These are phyloP conservation scores for Boechera divaricarpa DNA, from an alignment of 345 rosid species.

Conservation along the genomic window DNA sequence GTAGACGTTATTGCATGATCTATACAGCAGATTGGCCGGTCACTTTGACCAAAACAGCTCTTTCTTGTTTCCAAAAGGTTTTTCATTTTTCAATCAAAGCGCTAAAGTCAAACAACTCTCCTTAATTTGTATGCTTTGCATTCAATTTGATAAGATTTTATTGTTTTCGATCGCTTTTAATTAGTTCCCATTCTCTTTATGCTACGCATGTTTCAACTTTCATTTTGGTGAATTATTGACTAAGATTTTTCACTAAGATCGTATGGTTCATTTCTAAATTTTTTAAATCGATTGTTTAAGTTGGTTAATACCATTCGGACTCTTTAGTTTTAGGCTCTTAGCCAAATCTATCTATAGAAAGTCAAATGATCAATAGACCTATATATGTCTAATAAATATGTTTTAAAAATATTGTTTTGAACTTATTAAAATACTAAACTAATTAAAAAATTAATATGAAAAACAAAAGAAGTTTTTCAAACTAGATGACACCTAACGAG, in stretches of 20 bases:
- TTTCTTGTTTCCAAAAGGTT: conserved; percentile 24
- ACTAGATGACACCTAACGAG: conserved; percentile 3
- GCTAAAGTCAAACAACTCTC: conserved; percentile 32
- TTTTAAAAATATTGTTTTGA: background rate
- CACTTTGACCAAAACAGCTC: conserved; percentile 19
- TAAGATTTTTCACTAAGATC: background rate
- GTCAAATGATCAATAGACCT: background rate
- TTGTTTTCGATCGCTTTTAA: background rate
- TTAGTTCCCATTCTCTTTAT: background rate
- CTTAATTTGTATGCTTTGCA: background rate
- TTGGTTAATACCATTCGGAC: background rate
- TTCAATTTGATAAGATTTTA: conserved; percentile 4
- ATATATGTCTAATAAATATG: background rate
- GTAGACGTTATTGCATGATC: conserved; percentile 23
- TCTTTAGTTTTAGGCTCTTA: background rate
- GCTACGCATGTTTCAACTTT: background rate
- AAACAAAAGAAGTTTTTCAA: background rate
- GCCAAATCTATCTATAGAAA: background rate
- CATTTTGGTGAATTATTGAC: conserved; percentile 25
- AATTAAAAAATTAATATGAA: background rate
- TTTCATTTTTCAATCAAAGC: background rate
- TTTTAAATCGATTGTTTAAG: background rate
- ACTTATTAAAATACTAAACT: background rate
- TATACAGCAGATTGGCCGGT: conserved; percentile 24
- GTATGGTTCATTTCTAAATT: background rate